phyloP scores from a whole-genome alignment of 1,284 basidiomycete species.

The Trametes hirsuta region DNA sequence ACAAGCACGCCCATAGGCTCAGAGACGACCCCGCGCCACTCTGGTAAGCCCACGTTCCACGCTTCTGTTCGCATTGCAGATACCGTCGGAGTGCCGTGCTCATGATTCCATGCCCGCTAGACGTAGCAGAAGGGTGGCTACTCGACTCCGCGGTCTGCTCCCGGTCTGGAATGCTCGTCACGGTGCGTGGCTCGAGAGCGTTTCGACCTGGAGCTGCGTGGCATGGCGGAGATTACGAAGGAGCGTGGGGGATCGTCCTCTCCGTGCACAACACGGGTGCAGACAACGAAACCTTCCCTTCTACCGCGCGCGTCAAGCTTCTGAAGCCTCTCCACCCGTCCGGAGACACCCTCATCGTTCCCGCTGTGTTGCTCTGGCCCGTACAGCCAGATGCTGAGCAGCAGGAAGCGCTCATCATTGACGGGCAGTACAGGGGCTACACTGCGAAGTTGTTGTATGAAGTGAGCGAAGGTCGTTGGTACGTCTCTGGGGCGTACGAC shows the following conservation, averaged over 20 bases:
- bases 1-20: too few relatives aligned
- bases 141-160: conserved; percentile 14
- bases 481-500: conserved; percentile 25
- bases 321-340: conserved; percentile 8
- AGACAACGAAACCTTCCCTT: conserved; percentile 12
- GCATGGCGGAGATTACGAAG: conserved; percentile 26
- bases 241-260: conserved; percentile 21
- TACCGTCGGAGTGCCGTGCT: neutral
- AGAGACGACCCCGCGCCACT: too few relatives aligned
- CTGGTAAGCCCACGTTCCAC: neutral
- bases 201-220: conserved; percentile 13
- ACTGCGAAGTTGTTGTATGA: conserved; percentile 25
- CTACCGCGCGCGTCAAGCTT: conserved; percentile 26
- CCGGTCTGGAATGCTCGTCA: conserved; percentile 20
- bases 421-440: conserved; percentile 18
- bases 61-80: neutral
- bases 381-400: conserved; percentile 16
- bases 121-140: conserved; percentile 10
- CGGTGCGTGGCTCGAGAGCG: conserved; percentile 14
- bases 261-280: conserved; percentile 24
- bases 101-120: neutral
- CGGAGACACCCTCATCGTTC: conserved; percentile 13
- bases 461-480: conserved; percentile 22
- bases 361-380: conserved; percentile 19
- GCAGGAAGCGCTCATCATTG: conserved; percentile 23